Conservation (phyloP, 75 land plant species). For the Pinus taeda region DNA sequence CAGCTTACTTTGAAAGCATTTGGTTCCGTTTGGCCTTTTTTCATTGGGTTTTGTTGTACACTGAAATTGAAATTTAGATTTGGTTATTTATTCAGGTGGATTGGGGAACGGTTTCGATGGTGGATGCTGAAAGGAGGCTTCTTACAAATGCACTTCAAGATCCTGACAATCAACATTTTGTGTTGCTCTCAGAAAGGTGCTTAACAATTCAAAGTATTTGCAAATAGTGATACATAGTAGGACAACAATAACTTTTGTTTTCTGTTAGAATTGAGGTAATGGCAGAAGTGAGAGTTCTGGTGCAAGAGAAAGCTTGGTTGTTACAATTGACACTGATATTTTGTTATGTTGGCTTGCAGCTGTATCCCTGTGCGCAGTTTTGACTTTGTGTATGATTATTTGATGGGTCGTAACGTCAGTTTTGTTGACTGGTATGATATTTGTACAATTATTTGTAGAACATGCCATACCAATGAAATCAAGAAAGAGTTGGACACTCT, state of each 20-base stretch:
- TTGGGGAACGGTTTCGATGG: slow-evolving; percentile 91
- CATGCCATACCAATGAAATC: background rate
- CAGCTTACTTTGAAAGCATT: background rate
- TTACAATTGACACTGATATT: too few relatives aligned
- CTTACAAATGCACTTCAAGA: slow-evolving; percentile 83
- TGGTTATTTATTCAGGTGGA: slow-evolving; percentile 49
- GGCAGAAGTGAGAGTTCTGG: too few relatives aligned
- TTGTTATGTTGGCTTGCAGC: slow-evolving; percentile 42
- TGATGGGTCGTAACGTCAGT: slow-evolving; percentile 71
- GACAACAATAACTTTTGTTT: background rate
- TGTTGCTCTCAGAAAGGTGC: slow-evolving; percentile 81
- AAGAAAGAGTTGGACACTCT: background rate
- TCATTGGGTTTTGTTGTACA: background rate
- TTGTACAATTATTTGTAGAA: background rate
- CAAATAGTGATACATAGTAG: background rate
- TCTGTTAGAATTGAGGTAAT: too few relatives aligned
- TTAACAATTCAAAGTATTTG: background rate
- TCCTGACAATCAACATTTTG: slow-evolving; percentile 79
- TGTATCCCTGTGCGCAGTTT: slow-evolving; percentile 90
- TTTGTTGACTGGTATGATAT: slow-evolving; percentile 90
- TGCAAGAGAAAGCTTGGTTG: too few relatives aligned
- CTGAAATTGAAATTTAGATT: background rate
- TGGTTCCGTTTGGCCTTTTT: background rate
- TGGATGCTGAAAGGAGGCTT: slow-evolving; percentile 92
- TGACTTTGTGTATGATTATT: slow-evolving; percentile 74